Evolutionary conservation across 805 yeast genomes (phyloP), one percentile per base, ranked within the genome.

Genomic region (Debaryomyces castellii): DNA sequence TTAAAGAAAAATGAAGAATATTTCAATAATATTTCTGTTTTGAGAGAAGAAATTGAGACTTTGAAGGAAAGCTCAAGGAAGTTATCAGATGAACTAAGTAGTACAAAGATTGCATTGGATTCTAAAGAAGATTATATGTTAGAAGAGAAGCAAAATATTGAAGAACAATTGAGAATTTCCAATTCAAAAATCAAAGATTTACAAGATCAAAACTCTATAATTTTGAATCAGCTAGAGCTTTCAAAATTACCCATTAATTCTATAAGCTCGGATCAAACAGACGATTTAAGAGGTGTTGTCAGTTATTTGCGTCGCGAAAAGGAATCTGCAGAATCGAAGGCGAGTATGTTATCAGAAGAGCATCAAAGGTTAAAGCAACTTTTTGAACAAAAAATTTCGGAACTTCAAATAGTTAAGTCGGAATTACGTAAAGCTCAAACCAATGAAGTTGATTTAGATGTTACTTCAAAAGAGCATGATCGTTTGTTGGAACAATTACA

Each of bases 281-380:
- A 43, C 11, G 71, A 66, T 24, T 48, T 67, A 40, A 63, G 63
- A 41, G 83, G 83, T 50, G 74, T 89, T 22, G 66, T 89, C 28
- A 59, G 74, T 1, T 83, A 77, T 54, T 67, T 89, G 46, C 83
- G 91, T 39, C 81, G 85, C 49, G 95, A 88, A 52, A 86, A 84
- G 55, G 96, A 89, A 50, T 71, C 83, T 4, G 73, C 83, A 1
- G 84, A 81, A 40, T 76, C 82, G 7, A 86, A 83, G 53, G 67
- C 56, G 3, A 17, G 49, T 1, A 48, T 53, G 8, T 50, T 62
- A 18, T 59, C 65, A 9, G 79, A 81, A 47, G 94, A 87, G 53
- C 74, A 76, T 45, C 71, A 69, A 30, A 69, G 78, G 32, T 63
- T 82, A 23, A 75, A 79, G 50, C 80, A 78, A 47, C 74, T 75